phyloP scores from a whole-genome alignment of 2,329 filamentous ascomycete species.

The Claviceps arundinis region DNA sequence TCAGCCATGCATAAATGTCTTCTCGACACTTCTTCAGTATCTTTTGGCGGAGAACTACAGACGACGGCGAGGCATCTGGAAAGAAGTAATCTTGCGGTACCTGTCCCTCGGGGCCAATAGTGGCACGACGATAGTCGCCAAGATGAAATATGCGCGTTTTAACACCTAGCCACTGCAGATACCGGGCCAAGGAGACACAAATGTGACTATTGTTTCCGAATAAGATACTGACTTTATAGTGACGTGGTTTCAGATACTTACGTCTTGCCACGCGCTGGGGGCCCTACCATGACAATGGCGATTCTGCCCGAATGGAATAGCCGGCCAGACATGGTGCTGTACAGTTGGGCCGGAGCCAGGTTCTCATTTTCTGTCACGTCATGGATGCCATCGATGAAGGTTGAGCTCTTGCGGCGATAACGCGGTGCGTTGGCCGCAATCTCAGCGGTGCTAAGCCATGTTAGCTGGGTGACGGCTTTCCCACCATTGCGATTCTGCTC shows the following conservation, averaged over 20 bases:
- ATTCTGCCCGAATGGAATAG: conserved; percentile 96
- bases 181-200: conserved; percentile 86
- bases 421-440: conserved; percentile 82
- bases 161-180: conserved; percentile 91
- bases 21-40: conserved; percentile 95
- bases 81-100: conserved; percentile 98
- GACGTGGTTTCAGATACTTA: conserved; percentile 28
- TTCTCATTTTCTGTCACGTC: conserved; percentile 71
- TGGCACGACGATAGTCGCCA: conserved; percentile 88
- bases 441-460: conserved; percentile 59
- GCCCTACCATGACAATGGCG: conserved; percentile 90
- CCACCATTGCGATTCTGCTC: background rate
- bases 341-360: conserved; percentile 89
- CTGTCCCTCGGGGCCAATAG: conserved; percentile 67
- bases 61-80: conserved; percentile 81
- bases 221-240: background rate
- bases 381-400: conserved; percentile 94
- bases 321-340: conserved; percentile 93
- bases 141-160: conserved; percentile 97
- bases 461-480: background rate
- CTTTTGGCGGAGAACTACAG: conserved; percentile 89
- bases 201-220: conserved; percentile 51
- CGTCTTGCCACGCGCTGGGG: conserved; percentile 93
- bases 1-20: conserved; percentile 91
- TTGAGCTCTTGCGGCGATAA: conserved; percentile 85